Conservation (phyloP, 441 rosid species). For the Kokia cookei region DNA sequence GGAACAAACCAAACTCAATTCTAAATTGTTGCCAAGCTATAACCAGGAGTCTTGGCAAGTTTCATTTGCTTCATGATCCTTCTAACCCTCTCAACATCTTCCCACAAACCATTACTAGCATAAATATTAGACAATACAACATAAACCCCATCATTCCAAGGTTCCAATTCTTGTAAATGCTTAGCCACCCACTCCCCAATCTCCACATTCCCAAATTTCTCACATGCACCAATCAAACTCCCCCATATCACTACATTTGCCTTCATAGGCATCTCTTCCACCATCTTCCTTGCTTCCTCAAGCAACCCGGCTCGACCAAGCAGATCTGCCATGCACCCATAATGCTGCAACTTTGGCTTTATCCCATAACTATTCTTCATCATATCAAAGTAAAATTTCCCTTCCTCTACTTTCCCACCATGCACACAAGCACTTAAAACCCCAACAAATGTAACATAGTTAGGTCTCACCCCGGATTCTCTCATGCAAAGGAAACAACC, state of each 20-base stretch:
- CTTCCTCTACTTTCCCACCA: slow-evolving; percentile 71
- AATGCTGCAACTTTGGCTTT: slow-evolving; percentile 51
- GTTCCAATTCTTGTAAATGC: slow-evolving; percentile 60
- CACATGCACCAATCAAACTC: slow-evolving; percentile 86
- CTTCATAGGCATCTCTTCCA: slow-evolving; percentile 76
- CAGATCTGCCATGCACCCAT: slow-evolving; percentile 79
- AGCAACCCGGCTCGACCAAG: slow-evolving; percentile 65
- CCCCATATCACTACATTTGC: slow-evolving; percentile 74
- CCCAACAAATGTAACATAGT: slow-evolving; percentile 67
- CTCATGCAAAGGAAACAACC: slow-evolving; percentile 51
- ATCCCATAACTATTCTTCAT: slow-evolving; percentile 49
- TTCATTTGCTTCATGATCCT: slow-evolving; percentile 47
- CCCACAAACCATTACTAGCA: slow-evolving; percentile 69
- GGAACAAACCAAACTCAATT: slow-evolving; percentile 8
- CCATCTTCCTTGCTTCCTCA: slow-evolving; percentile 54
- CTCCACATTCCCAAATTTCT: slow-evolving; percentile 63
- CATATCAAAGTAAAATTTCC: slow-evolving; percentile 44
- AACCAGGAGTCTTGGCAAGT: slow-evolving; percentile 59
- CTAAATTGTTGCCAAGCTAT: slow-evolving; percentile 40
- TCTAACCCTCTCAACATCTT: slow-evolving; percentile 70
- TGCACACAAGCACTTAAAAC: slow-evolving; percentile 81
- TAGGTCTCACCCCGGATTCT: slow-evolving; percentile 49
- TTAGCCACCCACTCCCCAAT: slow-evolving; percentile 81
- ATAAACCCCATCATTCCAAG: slow-evolving; percentile 76
- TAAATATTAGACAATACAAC: slow-evolving; percentile 80